Conservation (phyloP, 495 filamentous ascomycete species). For the Xylaria intraflava region DNA sequence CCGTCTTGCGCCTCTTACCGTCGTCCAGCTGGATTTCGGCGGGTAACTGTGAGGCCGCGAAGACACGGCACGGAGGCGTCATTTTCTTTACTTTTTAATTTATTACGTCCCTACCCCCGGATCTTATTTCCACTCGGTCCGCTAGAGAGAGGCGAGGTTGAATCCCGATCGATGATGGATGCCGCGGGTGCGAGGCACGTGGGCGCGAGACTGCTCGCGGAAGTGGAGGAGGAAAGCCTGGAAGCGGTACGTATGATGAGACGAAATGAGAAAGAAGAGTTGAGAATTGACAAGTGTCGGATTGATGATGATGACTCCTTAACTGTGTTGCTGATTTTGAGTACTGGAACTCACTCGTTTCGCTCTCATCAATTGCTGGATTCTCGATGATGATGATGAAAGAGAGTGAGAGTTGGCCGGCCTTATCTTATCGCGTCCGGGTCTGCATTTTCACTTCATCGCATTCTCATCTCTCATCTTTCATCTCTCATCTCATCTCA, state of each 20-base stretch:
- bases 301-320: not conserved
- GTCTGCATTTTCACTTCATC: not conserved
- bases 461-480: not conserved
- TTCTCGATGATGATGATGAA: no score
- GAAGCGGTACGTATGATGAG: slow-evolving; percentile 51
- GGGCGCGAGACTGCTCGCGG: slow-evolving; percentile 57
- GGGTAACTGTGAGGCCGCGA: slow-evolving; percentile 48
- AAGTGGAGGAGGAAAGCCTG: slow-evolving; percentile 58
- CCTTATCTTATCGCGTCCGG: slow-evolving; percentile 26
- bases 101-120: not conserved
- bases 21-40: slow-evolving; percentile 42
- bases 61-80: slow-evolving; percentile 53
- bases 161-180: slow-evolving; percentile 8
- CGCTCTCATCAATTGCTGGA: not conserved
- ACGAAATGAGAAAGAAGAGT: not conserved
- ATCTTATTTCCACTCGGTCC: not conserved
- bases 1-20: slow-evolving; percentile 46
- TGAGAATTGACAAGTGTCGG: not conserved
- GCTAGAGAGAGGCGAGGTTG: not conserved
- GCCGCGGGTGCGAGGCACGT: slow-evolving; percentile 24
- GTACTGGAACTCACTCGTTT: not conserved
- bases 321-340: not conserved
- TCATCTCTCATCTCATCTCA: not conserved
- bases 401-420: no score
- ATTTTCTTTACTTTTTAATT: slow-evolving; percentile 33